Percentiles rank a stretch among this genome's conserved stretches.
Conservation (phyloP, 345 rosid species). For the Brassica incana region DNA sequence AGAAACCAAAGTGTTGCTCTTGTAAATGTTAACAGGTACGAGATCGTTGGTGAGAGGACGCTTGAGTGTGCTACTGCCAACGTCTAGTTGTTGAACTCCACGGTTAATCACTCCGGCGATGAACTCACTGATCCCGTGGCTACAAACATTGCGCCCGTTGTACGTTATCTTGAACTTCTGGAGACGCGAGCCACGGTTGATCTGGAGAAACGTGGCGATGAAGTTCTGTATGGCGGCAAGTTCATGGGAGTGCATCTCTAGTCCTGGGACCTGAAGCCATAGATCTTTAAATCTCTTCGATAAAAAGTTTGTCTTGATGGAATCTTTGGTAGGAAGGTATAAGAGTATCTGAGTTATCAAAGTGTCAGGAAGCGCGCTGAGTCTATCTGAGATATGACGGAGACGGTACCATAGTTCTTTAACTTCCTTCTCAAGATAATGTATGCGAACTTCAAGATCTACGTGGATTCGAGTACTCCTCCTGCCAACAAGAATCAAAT, state of each 20-base stretch:
- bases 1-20: conserved; percentile 15
- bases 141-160: too few relatives aligned
- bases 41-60: neutral
- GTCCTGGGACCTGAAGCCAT: conserved; percentile 22
- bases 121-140: neutral
- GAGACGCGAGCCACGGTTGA: neutral
- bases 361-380: conserved; percentile 17
- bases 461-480: neutral
- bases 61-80: too few relatives aligned
- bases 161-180: conserved; percentile 14
- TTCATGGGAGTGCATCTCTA: neutral
- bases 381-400: neutral
- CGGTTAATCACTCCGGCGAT: neutral
- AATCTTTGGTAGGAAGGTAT: conserved; percentile 12
- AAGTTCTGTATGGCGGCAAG: neutral
- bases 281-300: conserved; percentile 13
- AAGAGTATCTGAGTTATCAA: conserved; percentile 20
- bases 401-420: neutral
- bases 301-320: conserved; percentile 12
- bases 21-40: neutral
- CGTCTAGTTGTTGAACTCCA: conserved; percentile 1
- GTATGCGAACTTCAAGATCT: conserved; percentile 1
- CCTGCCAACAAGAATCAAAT: neutral
- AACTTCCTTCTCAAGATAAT: neutral
- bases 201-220: neutral